Evolutionary conservation across 2,329 filamentous ascomycete species (phyloP).

Genomic region (Aplosporella prunicola): DNA sequence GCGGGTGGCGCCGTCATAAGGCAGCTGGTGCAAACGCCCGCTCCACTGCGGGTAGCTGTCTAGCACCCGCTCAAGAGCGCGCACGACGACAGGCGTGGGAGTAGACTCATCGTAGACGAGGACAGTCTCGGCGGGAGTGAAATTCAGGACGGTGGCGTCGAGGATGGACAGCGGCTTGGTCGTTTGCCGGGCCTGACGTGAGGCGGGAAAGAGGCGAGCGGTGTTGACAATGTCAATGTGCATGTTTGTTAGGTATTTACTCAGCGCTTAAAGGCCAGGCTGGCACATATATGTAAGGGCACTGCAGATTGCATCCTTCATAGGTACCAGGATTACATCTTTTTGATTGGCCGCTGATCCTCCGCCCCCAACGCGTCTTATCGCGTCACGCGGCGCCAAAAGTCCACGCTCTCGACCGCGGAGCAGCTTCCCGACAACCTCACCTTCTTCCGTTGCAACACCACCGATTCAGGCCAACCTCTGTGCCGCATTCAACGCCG

Average conservation of each 20-base stretch:
- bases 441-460: constrained; percentile 20
- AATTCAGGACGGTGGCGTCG: constrained; percentile 14
- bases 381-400: too few relatives aligned
- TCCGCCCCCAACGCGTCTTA: too few relatives aligned
- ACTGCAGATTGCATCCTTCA: too few relatives aligned
- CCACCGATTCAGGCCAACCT: constrained; percentile 21
- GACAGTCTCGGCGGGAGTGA: constrained; percentile 5
- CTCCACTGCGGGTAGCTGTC: constrained; percentile 5
- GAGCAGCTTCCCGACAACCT: too few relatives aligned
- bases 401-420: too few relatives aligned
- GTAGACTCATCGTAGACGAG: constrained; percentile 2
- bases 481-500: constrained; percentile 15
- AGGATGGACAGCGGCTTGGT: constrained; percentile 12
- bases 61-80: neutral
- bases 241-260: too few relatives aligned
- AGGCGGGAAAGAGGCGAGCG: neutral
- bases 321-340: too few relatives aligned
- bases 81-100: neutral
- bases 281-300: too few relatives aligned
- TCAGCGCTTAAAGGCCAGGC: too few relatives aligned
- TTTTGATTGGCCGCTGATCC: too few relatives aligned
- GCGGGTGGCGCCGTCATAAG: neutral
- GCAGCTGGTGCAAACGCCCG: constrained; percentile 1
- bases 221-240: too few relatives aligned
- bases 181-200: neutral